Conservation (phyloP, 192 early-diverging fungal genomes). For the Rhizophlyctis rosea region DNA sequence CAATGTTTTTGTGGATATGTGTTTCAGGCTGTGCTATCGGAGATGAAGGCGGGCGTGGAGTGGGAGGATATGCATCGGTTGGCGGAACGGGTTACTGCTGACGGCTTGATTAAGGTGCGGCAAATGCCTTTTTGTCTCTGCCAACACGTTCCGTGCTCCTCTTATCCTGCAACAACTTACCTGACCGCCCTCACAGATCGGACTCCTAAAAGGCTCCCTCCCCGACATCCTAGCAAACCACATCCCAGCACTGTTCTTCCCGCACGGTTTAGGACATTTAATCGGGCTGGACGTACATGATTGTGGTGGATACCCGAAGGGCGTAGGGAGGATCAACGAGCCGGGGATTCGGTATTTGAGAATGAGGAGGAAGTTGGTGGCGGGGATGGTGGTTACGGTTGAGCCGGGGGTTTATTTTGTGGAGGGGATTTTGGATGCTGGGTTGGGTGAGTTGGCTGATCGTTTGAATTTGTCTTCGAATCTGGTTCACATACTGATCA, state of each 20-base stretch:
- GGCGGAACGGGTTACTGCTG: slow-evolving; percentile 59
- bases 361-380: slow-evolving; percentile 67
- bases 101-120: slow-evolving; percentile 62
- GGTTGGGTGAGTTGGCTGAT: slow-evolving; percentile 37
- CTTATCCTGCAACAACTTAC: no score
- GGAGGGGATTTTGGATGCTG: slow-evolving; percentile 68
- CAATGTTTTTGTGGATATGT: no score
- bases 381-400: slow-evolving; percentile 86
- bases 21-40: slow-evolving; percentile 56
- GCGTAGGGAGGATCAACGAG: slow-evolving; percentile 63
- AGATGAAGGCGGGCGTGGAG: slow-evolving; percentile 67
- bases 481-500: no score
- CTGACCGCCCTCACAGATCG: slow-evolving; percentile 34
- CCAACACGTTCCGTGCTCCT: not conserved
- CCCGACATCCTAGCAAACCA: slow-evolving; percentile 61
- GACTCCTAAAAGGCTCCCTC: slow-evolving; percentile 67
- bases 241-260: slow-evolving; percentile 80
- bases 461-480: no score
- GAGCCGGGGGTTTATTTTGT: slow-evolving; percentile 96
- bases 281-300: slow-evolving; percentile 90
- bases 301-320: slow-evolving; percentile 69
- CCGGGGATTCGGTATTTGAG: slow-evolving; percentile 74
- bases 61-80: slow-evolving; percentile 83
- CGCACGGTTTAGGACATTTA: slow-evolving; percentile 87
- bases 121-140: slow-evolving; percentile 10